phyloP scores from a whole-genome alignment of 2,329 filamentous ascomycete species.

The Botrytis medusae region DNA sequence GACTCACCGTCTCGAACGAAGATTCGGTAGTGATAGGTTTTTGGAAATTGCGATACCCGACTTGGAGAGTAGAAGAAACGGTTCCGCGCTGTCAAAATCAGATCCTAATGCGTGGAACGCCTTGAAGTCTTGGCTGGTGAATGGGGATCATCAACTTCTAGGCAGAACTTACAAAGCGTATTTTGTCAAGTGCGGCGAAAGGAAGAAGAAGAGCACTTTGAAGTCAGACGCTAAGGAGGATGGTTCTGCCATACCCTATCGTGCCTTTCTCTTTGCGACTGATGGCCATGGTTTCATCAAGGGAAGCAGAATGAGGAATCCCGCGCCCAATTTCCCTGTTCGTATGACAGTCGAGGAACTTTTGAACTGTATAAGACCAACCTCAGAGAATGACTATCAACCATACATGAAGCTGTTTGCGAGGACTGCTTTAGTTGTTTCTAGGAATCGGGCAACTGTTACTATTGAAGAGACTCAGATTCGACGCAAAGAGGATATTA shows the following conservation, averaged over 20 bases:
- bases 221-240: conserved; percentile 42
- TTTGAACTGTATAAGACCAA: conserved; percentile 54
- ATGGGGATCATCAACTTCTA: conserved; percentile 32
- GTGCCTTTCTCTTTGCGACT: conserved; percentile 56
- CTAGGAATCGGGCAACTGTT: conserved; percentile 40
- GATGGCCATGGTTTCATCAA: conserved; percentile 41
- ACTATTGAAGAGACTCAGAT: conserved; percentile 51
- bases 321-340: conserved; percentile 4
- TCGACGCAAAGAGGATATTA: conserved; percentile 34
- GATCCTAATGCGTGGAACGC: conserved; percentile 39
- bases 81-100: conserved; percentile 37
- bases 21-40: conserved; percentile 59
- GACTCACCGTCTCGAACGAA: conserved; percentile 53
- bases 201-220: conserved; percentile 39
- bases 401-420: conserved; percentile 58
- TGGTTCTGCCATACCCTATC: conserved; percentile 42
- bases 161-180: conserved; percentile 38
- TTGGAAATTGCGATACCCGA: conserved; percentile 55
- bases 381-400: conserved; percentile 47
- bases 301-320: neutral
- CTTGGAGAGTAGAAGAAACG: conserved; percentile 36
- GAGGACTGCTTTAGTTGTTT: conserved; percentile 57
- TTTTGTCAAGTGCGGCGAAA: conserved; percentile 31
- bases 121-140: conserved; percentile 45
- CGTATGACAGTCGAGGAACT: conserved; percentile 45